Conservation (phyloP, 305 asterid genomes). For the Fraxinus nigra region DNA sequence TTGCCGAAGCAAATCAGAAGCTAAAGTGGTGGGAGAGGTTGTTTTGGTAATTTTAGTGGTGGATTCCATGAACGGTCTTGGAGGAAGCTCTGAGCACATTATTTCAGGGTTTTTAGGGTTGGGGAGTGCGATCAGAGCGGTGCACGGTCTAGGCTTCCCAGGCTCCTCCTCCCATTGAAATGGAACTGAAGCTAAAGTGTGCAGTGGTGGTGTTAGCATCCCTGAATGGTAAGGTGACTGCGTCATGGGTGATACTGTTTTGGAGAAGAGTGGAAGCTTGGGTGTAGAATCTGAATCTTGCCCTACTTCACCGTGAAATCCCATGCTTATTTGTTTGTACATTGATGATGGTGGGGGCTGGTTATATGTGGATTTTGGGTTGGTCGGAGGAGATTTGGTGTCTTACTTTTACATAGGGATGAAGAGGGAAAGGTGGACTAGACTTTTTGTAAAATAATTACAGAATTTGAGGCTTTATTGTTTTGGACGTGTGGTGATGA, state of each 20-base stretch:
- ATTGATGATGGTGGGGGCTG: not conserved
- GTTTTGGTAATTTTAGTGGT: conserved; percentile 27
- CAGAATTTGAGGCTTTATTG: not conserved
- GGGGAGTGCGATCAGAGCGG: conserved; percentile 27
- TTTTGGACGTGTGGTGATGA: not conserved
- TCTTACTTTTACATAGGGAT: not conserved
- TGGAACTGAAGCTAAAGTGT: conserved; percentile 41
- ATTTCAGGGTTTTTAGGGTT: conserved; percentile 4
- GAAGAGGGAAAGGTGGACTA: not conserved
- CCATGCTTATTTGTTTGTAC: not conserved
- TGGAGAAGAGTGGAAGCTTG: conserved; percentile 32
- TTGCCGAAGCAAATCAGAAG: conserved; percentile 36
- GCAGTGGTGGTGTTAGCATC: conserved; percentile 40
- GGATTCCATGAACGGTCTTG: conserved; percentile 32
- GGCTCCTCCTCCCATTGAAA: conserved; percentile 54
- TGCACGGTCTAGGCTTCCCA: conserved; percentile 47
- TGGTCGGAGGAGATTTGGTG: not conserved
- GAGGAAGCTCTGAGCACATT: conserved; percentile 39
- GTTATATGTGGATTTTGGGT: not conserved
- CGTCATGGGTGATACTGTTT: conserved; percentile 1
- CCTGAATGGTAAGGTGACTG: conserved; percentile 36
- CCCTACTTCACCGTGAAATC: conserved; percentile 13
- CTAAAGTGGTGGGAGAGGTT: conserved; percentile 51
- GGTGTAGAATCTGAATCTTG: conserved; percentile 25
- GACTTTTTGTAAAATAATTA: not conserved